A percentile compares a stretch with the other conserved stretches of the same genome.
Conservation (phyloP, 1,139 yeast species). For the Geotrichum candidum region DNA sequence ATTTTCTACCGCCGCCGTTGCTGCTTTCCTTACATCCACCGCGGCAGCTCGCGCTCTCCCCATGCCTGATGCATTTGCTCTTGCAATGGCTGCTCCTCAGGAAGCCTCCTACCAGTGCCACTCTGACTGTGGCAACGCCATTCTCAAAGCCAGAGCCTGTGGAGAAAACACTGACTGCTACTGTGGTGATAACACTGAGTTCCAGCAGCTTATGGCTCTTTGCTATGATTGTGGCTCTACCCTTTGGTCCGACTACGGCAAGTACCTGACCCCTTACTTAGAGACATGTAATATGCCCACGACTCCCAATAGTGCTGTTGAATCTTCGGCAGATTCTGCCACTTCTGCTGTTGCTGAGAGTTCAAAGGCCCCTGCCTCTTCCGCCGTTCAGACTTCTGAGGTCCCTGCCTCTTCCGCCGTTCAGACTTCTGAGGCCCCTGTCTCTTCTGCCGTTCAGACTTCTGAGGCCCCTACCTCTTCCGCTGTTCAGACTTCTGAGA, state of each 20-base stretch:
- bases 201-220: conserved; percentile 1
- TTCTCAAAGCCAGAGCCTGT: conserved; percentile 13
- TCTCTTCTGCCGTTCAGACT: background rate
- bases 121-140: conserved; percentile 17
- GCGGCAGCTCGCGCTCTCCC: conserved; percentile 7
- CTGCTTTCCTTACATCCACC: background rate
- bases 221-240: conserved; percentile 14
- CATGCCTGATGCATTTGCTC: conserved; percentile 16
- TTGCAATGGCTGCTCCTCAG: conserved; percentile 16
- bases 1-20: background rate
- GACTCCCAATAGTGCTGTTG: conserved; percentile 1
- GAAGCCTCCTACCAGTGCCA: conserved; percentile 14
- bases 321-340: background rate
- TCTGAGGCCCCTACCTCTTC: too few species aligned
- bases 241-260: conserved; percentile 16
- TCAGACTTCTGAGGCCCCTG: background rate
- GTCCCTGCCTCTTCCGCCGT: background rate
- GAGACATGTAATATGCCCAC: conserved; percentile 2
- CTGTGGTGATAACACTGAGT: conserved; percentile 11
- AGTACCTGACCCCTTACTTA: conserved; percentile 3
- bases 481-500: background rate
- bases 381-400: background rate
- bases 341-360: background rate
- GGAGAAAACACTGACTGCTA: conserved; percentile 10
- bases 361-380: background rate